Base-by-base conservation (phyloP, 805 yeast species). In the Yarrowia sp. region DNA sequence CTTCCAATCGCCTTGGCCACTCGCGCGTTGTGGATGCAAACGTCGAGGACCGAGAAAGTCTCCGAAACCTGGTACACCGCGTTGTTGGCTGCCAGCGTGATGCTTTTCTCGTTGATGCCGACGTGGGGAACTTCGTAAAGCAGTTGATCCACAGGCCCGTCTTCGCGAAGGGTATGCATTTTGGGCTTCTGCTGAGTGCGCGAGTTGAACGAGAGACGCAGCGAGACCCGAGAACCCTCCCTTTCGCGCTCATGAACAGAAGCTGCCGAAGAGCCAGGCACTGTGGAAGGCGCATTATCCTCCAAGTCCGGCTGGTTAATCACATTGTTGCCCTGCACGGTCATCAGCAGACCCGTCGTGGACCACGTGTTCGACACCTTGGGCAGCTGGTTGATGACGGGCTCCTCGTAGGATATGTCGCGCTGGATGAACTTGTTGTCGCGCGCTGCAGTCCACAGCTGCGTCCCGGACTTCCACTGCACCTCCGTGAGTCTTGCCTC, bases 321-420 rank as follows among this genome's bases (percentile, higher is more conserved):
- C 25, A 36, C 19, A 22, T 63, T 41, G 29, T 65, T 65, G 12
- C 77, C 77, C 68, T 86, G 90, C 32, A 77, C 76, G 1, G 84
- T 77, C 65, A 84, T 81, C 1, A 80, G 65, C 41, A 88, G 69
- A 53, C 80, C 81, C 41, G 81, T 78, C 0, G 83, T 78, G 4
- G 82, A 76, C 96, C 94, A 89, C 0, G 84, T 77, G 4, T 80
- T 68, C 0, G 88, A 74, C 0, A 78, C 77, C 7, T 79, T 72
- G 1, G 83, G 77, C 27, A 90, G 69, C 41, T 81, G 80, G 55
- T 84, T 85, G 6, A 81, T 70, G 1, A 77, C 74, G 5, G 64
- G 79, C 67, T 75, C 75, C 61, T 80, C 81, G 12, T 65, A 64
- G 0, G 76, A 65, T 9, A 84, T 71, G 66, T 83, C 84, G 59